Evolutionary conservation across 2,329 filamentous ascomycete species (phyloP), one percentile per base, ranked within the genome.

Genomic region (Clonostachys rhizophaga): DNA sequence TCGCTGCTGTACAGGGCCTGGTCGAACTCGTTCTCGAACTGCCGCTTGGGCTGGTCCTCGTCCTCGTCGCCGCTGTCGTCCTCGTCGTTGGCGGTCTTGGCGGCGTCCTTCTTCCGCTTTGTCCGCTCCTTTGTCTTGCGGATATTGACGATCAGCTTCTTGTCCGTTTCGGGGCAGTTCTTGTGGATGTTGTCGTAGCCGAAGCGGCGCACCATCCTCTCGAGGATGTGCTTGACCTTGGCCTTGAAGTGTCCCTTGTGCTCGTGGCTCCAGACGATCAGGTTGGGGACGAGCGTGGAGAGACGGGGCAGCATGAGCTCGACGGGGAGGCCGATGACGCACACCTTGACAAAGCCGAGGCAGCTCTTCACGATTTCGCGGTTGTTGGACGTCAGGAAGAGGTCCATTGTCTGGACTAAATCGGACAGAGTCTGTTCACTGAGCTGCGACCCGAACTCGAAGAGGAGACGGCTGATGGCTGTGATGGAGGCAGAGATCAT

Each of bases 401-500:
- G 83, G 61, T 96, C 91, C 76, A 99, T 91, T 3, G 94, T 96
- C 62, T 95, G 86, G 10, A 99, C 89, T 9, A 99, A 75, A 54
- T 97, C 92, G 10, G 81, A 76, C 40, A 95, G 77, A 4, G 90
- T 87, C 51, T 85, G 78, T 10, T 79, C 70, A 48, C 79, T 81
- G 33, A 97, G 73, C 24, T 79, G 68, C 33, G 79, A 74, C 54
- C 89, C 86, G 74, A 95, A 99, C 62, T 96, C 88, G 67, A 91
- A 97, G 33, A 99, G 79, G 24, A 96, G 84, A n/a, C 94, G 83
- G 13, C 91, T 94, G 36, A 99, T 79, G 13, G 94, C 92, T 1
- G 91, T 97, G 62, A 99, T 91, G n/a, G 89, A 91, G 1, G 94
- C 94, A 7, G 90, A 95, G 52, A 97, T 91, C 91, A 97, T 96